Evolutionary conservation across 1,284 basidiomycete species (phyloP).

Genomic region (Marasmius fiardii): DNA sequence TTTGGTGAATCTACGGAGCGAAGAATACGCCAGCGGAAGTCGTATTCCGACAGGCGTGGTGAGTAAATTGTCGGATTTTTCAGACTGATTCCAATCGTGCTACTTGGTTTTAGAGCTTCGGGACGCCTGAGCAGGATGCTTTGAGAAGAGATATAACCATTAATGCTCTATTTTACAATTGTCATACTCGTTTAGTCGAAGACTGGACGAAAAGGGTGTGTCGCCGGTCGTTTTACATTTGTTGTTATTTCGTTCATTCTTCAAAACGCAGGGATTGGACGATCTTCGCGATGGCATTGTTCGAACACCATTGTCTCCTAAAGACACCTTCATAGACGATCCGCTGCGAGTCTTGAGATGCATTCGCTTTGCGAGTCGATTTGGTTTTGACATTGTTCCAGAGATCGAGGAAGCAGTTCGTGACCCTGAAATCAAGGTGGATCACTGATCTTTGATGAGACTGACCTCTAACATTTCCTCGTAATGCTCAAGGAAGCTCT

Average conservation of each 20-base stretch:
- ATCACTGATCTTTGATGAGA: too few species aligned
- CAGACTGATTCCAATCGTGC: neutral
- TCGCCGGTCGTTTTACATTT: conserved; percentile 6
- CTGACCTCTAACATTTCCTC: too few species aligned
- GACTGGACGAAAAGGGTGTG: conserved; percentile 80
- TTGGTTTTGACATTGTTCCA: conserved; percentile 78
- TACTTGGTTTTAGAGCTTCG: conserved; percentile 66
- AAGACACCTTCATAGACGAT: conserved; percentile 92
- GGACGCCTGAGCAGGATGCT: conserved; percentile 92
- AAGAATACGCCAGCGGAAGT: conserved; percentile 86
- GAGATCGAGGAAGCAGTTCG: conserved; percentile 68
- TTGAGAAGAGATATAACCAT: conserved; percentile 92
- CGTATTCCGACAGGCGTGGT: conserved; percentile 89
- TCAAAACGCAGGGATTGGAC: conserved; percentile 60
- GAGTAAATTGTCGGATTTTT: conserved; percentile 26
- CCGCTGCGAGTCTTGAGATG: conserved; percentile 91
- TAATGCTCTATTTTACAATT: conserved; percentile 96
- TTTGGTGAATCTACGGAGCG: conserved; percentile 92
- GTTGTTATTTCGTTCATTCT: neutral
- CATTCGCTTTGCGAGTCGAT: conserved; percentile 88
- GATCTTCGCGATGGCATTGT: conserved; percentile 84
- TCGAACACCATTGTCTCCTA: conserved; percentile 86
- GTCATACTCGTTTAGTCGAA: conserved; percentile 87
- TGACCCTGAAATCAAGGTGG: conserved; percentile 70
- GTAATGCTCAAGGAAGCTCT: conserved; percentile 58